A percentile compares a stretch with the other conserved stretches of the same genome.
These are phyloP conservation scores for Aureobasidium melanogenum DNA, from an alignment of 2,329 filamentous ascomycete species.

Conservation along the genomic window DNA sequence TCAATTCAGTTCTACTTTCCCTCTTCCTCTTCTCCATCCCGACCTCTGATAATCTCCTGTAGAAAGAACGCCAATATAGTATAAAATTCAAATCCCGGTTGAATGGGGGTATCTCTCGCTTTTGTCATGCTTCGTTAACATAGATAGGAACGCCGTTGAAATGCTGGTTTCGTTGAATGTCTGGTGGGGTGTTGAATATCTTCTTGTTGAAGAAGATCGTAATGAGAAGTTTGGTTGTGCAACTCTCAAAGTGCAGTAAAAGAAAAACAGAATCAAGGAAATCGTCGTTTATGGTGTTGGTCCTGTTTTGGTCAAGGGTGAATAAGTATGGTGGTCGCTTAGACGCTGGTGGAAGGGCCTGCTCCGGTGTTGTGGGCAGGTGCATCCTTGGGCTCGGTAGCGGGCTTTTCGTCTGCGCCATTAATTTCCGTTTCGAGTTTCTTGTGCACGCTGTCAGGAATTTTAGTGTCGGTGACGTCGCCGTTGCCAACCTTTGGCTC, in stretches of 20 bases:
- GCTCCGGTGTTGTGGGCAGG: constrained; percentile 10
- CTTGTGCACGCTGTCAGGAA: constrained; percentile 11
- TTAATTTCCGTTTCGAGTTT: constrained; percentile 1
- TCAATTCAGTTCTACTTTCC: not conserved
- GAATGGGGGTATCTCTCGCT: constrained; percentile 24
- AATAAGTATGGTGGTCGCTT: not conserved
- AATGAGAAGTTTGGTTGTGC: not conserved
- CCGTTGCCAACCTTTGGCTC: not conserved
- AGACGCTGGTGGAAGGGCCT: not conserved
- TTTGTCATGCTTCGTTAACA: constrained; percentile 10
- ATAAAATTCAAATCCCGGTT: constrained; percentile 18
- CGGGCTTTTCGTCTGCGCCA: not conserved
- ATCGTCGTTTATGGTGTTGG: not conserved
- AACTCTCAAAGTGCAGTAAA: not conserved
- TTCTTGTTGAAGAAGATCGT: constrained; percentile 12
- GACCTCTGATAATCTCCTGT: not conserved
- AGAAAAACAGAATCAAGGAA: not conserved
- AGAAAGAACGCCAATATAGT: not conserved
- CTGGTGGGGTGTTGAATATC: constrained; percentile 3
- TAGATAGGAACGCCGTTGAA: constrained; percentile 4
- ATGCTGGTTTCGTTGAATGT: not conserved
- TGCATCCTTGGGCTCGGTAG: constrained; percentile 4
- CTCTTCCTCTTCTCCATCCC: not conserved
- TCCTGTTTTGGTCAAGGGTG: not conserved
- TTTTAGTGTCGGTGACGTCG: not conserved